These are phyloP conservation scores for Mycena crocata DNA, from an alignment of 768 basidiomycete genomes.

Conservation along the genomic window DNA sequence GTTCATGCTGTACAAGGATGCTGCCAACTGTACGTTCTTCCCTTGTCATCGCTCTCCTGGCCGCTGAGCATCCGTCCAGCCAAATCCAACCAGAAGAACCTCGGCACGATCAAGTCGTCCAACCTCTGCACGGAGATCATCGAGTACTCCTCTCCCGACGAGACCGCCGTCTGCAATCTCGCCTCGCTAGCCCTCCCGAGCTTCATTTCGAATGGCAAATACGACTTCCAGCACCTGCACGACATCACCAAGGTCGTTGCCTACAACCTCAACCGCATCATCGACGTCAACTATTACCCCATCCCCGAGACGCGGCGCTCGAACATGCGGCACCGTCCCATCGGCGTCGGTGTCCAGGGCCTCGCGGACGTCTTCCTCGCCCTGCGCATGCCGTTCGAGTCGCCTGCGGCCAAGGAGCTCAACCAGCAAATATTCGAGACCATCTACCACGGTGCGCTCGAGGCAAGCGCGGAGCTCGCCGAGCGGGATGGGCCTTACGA, in stretches of 20 bases:
- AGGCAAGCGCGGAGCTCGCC: slow-evolving; percentile 79
- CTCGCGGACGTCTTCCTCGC: slow-evolving; percentile 89
- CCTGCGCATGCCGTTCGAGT: slow-evolving; percentile 85
- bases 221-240: slow-evolving; percentile 84
- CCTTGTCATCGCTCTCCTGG: background rate
- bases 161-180: slow-evolving; percentile 87
- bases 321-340: slow-evolving; percentile 86
- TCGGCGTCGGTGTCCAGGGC: slow-evolving; percentile 87
- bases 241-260: slow-evolving; percentile 82
- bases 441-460: slow-evolving; percentile 84
- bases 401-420: slow-evolving; percentile 71
- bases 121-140: slow-evolving; percentile 91
- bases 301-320: slow-evolving; percentile 79
- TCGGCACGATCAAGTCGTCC: slow-evolving; percentile 88
- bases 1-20: slow-evolving; percentile 99
- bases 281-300: slow-evolving; percentile 85
- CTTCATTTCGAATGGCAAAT: slow-evolving; percentile 71
- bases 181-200: slow-evolving; percentile 84
- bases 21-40: slow-evolving; percentile 80
- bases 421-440: slow-evolving; percentile 89
- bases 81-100: slow-evolving; percentile 88
- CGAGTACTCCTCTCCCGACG: slow-evolving; percentile 86
- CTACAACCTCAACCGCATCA: slow-evolving; percentile 80
- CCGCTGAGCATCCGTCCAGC: slow-evolving; percentile 47
- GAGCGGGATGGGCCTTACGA: slow-evolving; percentile 71